Base-by-base conservation (phyloP, 371 early-diverging fungal genomes). In the Mucor piriformis region DNA sequence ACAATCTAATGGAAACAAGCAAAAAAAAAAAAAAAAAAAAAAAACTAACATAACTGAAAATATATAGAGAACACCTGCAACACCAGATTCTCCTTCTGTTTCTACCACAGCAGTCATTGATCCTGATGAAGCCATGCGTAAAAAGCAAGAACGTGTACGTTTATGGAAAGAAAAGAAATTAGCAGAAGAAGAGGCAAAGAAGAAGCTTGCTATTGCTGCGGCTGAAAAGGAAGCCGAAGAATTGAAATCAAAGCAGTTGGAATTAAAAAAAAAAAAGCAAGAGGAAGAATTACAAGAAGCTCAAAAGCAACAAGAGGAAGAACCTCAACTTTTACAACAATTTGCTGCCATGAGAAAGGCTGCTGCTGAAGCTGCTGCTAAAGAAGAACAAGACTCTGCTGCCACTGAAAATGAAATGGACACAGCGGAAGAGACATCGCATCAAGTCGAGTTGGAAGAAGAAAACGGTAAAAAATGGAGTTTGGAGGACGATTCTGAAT, bases 91-190 rank as follows among this genome's bases (percentile, higher is more conserved):
- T 3, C 47, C 43, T 23, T 23, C 52, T 11, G 34, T 37, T 1
- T 24, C 54, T 27, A 34, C 49, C 18, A 12, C 12, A 48, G 72
- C 77, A 20, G 67, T 68, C 18, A 42, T 18, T 42, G 42, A 42
- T 20, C 42, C 42, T 18, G 88, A 89, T 54, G 89, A 88, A 67
- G 85, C 85, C 55, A 65, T 79, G 50, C 82, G 87, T 33, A 84
- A 86, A 62, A 69, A 91, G 20, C 79, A 84, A 50, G 91, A 91
- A 64, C 73, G 87, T 32, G 76, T 92, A n/a, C 85, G 87, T 68
- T 81, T 87, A 65, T 90, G 91, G 88, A 67, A 83, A 54, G 87
- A 89, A 48, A 77, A 72, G 12, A 79, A 83, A 59, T 70, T 72
- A 16, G 77, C 74, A 20, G 74, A 73, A 18, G 82, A 76, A 21